Percentiles rank a stretch among this genome's conserved stretches.
Evolutionary conservation across 306 rosid species (phyloP).

Genomic region (Gastrolobium villosum): DNA sequence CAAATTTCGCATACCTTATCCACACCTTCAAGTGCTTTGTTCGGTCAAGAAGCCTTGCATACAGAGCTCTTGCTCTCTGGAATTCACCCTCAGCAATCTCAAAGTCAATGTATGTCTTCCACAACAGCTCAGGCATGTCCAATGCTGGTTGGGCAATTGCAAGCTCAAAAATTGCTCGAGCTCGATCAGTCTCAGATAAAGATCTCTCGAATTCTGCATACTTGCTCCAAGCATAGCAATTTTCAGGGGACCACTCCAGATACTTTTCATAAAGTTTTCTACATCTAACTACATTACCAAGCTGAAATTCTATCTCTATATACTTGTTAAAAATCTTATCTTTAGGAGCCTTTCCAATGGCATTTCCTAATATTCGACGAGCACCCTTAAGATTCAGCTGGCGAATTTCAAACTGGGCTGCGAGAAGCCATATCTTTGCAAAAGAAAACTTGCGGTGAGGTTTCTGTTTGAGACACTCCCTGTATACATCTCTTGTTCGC

Average conservation of each 20-base stretch:
- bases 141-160: constrained; percentile 94
- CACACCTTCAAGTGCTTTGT: constrained; percentile 95
- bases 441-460: constrained; percentile 89
- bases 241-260: constrained; percentile 90
- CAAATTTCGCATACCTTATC: constrained; percentile 88
- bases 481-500: constrained; percentile 87
- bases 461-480: constrained; percentile 87
- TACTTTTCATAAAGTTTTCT: constrained; percentile 86
- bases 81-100: too few species aligned
- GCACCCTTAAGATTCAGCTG: constrained; percentile 84
- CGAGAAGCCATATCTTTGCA: constrained; percentile 96
- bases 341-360: constrained; percentile 94
- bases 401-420: constrained; percentile 92
- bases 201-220: constrained; percentile 91
- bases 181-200: constrained; percentile 87
- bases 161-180: constrained; percentile 90
- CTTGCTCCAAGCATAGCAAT: constrained; percentile 97
- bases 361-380: constrained; percentile 82
- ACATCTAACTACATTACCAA: constrained; percentile 85
- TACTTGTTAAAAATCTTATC: constrained; percentile 97
- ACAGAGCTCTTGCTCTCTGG: too few species aligned
- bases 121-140: constrained; percentile 93
- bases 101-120: too few species aligned
- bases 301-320: constrained; percentile 95
- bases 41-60: constrained; percentile 90